Conservation (phyloP, 495 filamentous ascomycete species). For the Neurospora discreta region DNA sequence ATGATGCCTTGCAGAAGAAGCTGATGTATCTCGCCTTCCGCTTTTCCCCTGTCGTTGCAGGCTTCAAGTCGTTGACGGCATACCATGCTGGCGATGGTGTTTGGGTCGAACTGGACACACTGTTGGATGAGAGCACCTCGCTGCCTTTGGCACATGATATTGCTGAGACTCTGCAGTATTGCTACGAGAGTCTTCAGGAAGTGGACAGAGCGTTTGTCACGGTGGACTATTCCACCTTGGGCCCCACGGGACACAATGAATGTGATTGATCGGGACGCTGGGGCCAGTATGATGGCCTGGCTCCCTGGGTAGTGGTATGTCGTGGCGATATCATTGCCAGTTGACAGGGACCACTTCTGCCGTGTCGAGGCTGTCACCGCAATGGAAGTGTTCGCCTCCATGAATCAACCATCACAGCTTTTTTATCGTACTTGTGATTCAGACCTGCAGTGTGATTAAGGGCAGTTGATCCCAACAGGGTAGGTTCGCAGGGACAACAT, state of each 20-base stretch:
- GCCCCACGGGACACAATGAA: conserved; percentile 9
- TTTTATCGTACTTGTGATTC: not conserved
- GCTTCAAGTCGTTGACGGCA: conserved; percentile 34
- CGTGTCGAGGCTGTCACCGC: not conserved
- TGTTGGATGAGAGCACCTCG: conserved; percentile 30
- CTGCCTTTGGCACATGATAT: conserved; percentile 34
- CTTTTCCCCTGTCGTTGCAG: conserved; percentile 32
- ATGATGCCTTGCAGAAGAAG: conserved; percentile 25
- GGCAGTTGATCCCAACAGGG: not conserved
- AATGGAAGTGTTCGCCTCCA: not conserved
- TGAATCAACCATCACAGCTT: not conserved
- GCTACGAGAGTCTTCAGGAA: conserved; percentile 28
- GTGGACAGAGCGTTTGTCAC: conserved; percentile 41
- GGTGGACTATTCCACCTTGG: conserved; percentile 23
- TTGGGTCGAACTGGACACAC: conserved; percentile 38
- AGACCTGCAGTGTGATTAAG: not conserved
- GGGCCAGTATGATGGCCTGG: not conserved
- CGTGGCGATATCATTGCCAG: not conserved
- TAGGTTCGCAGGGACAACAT: not conserved
- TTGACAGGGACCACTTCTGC: not conserved
- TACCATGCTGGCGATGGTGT: conserved; percentile 41
- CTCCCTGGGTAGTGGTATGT: not conserved
- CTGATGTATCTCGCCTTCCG: conserved; percentile 34
- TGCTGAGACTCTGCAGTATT: conserved; percentile 41
- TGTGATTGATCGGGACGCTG: not conserved